Conservation (phyloP, 1,284 basidiomycete species). For the Puccinia polysora region DNA sequence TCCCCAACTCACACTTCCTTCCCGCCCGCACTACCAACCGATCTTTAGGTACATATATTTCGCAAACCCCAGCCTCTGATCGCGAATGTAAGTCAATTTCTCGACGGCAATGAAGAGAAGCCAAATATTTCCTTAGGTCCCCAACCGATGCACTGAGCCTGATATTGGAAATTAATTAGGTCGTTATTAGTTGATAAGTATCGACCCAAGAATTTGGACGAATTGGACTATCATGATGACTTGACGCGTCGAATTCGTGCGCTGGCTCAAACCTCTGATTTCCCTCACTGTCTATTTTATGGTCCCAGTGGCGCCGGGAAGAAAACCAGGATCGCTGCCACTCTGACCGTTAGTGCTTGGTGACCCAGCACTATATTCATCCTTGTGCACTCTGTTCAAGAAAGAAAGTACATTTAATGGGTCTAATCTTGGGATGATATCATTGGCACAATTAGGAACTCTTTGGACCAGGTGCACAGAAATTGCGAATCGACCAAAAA, state of each 20-base stretch:
- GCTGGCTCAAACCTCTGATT: conserved; percentile 64
- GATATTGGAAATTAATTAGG: too few species aligned
- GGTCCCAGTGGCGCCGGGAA: conserved; percentile 96
- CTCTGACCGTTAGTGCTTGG: conserved; percentile 22
- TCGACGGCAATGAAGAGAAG: too few species aligned
- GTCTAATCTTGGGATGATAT: too few species aligned
- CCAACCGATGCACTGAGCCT: too few species aligned
- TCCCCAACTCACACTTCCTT: too few species aligned
- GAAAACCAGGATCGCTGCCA: conserved; percentile 80
- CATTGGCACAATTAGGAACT: conserved; percentile 81
- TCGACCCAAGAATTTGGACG: conserved; percentile 27
- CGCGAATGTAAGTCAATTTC: too few species aligned
- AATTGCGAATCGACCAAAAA: conserved; percentile 96
- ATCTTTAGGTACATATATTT: too few species aligned
- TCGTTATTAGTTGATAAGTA: conserved; percentile 43
- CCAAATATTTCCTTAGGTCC: too few species aligned
- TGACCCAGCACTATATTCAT: not conserved
- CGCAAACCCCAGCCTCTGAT: too few species aligned
- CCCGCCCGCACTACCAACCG: too few species aligned
- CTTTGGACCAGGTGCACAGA: conserved; percentile 87
- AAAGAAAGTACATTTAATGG: too few species aligned
- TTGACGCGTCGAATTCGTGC: conserved; percentile 47
- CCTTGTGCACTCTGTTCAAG: not conserved
- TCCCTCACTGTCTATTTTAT: conserved; percentile 96
- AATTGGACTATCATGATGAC: conserved; percentile 30